These are phyloP conservation scores for Phytophthora melonis DNA, from an alignment of 352 stramenopile genomes.

Conservation along the genomic window DNA sequence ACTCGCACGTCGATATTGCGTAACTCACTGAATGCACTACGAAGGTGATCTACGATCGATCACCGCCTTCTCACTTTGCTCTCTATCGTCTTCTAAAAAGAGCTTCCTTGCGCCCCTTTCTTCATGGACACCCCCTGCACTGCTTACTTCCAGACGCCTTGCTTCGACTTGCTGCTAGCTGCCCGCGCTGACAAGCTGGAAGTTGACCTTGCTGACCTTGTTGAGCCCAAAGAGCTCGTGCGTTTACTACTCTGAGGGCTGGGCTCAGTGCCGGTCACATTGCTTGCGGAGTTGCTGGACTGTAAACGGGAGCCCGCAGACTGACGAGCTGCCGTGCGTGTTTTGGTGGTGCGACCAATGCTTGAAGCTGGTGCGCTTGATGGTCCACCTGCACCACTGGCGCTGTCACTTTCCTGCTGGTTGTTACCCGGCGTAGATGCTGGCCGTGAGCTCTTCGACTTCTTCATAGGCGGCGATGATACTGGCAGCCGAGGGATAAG, in stretches of 20 bases:
- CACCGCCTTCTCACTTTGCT: conserved; percentile 14
- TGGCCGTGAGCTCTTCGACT: conserved; percentile 45
- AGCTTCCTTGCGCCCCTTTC: conserved; percentile 23
- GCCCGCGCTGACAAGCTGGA: conserved; percentile 18
- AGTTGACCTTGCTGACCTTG: conserved; percentile 21
- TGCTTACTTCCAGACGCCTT: conserved; percentile 44
- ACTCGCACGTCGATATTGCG: not conserved
- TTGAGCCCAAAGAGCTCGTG: conserved; percentile 29
- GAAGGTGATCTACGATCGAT: conserved; percentile 45
- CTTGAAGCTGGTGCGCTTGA: conserved; percentile 13
- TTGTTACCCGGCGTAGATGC: conserved; percentile 34
- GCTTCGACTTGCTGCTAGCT: conserved; percentile 23
- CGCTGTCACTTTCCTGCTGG: conserved; percentile 43
- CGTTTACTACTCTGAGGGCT: conserved; percentile 35
- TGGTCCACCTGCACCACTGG: conserved; percentile 7
- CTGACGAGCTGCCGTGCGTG: conserved; percentile 15
- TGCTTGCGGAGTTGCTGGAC: conserved; percentile 20
- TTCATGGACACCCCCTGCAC: not conserved
- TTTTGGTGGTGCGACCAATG: conserved; percentile 30
- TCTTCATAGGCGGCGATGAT: conserved; percentile 55
- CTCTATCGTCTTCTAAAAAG: conserved; percentile 19
- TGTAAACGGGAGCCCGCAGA: conserved; percentile 33
- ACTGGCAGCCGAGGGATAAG: conserved; percentile 70
- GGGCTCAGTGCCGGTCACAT: conserved; percentile 23
- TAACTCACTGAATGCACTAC: conserved; percentile 29